Conservation (phyloP, 2,329 filamentous ascomycete genomes). For the Cryphonectria naterciae region DNA sequence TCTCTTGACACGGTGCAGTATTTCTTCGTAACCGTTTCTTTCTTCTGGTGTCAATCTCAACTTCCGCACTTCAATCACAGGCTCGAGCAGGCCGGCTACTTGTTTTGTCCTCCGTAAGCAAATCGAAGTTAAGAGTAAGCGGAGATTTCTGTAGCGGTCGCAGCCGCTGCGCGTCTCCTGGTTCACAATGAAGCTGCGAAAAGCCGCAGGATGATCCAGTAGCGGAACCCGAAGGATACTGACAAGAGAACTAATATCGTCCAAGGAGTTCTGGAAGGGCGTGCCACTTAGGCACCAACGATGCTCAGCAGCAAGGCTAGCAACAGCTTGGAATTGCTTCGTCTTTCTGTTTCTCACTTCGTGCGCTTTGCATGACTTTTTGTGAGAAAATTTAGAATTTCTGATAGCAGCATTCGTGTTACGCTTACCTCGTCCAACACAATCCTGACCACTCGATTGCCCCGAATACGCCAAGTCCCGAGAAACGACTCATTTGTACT, state of each 20-base stretch:
- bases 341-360: slow-evolving; percentile 32
- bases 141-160: slow-evolving; percentile 1
- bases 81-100: not conserved
- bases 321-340: slow-evolving; percentile 33
- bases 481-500: not conserved
- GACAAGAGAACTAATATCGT: slow-evolving; percentile 32
- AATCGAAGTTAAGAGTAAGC: slow-evolving; percentile 1
- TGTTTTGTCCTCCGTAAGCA: slow-evolving; percentile 3
- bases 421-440: slow-evolving; percentile 31
- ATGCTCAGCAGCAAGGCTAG: slow-evolving; percentile 29
- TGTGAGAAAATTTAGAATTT: not conserved
- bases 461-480: not conserved
- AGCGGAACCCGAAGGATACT: slow-evolving; percentile 31
- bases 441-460: slow-evolving; percentile 13
- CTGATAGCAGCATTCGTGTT: not conserved
- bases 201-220: slow-evolving; percentile 25
- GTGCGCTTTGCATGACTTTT: slow-evolving; percentile 21
- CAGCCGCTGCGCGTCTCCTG: not conserved
- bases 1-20: not conserved
- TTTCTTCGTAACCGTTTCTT: not conserved
- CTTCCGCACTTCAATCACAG: not conserved
- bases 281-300: slow-evolving; percentile 35
- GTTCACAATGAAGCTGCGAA: slow-evolving; percentile 21
- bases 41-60: not conserved
- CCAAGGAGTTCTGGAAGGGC: slow-evolving; percentile 33